Conservation (phyloP, 345 rosid species). For the Psidium guajava region DNA sequence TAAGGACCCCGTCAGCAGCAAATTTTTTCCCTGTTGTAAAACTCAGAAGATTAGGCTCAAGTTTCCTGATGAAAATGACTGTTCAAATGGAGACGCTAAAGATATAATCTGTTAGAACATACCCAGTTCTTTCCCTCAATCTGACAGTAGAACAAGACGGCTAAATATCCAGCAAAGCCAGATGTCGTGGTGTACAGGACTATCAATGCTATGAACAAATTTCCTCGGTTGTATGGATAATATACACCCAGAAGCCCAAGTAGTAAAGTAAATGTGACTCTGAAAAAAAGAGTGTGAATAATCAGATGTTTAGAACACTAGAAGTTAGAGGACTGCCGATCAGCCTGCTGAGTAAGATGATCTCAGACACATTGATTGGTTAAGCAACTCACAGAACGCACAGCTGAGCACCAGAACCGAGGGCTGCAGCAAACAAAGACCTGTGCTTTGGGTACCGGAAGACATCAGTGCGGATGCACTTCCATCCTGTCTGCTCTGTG, state of each 20-base stretch:
- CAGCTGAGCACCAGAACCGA: constrained; percentile 73
- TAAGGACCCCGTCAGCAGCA: constrained; percentile 63
- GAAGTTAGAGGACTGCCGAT: background rate
- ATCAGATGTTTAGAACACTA: background rate
- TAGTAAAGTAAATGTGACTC: constrained; percentile 64
- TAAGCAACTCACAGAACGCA: constrained; percentile 55
- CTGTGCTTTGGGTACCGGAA: constrained; percentile 64
- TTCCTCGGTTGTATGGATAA: constrained; percentile 87
- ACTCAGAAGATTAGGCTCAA: background rate
- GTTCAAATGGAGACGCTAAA: background rate
- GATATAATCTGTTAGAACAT: background rate
- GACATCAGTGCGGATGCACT: constrained; percentile 78
- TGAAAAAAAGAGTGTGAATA: constrained; percentile 9
- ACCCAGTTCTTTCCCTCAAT: constrained; percentile 92
- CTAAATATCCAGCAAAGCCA: constrained; percentile 75
- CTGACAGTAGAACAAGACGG: constrained; percentile 72
- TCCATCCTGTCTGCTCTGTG: constrained; percentile 92
- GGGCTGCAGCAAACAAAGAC: constrained; percentile 68
- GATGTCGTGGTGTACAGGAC: constrained; percentile 73
- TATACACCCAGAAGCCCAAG: constrained; percentile 81
- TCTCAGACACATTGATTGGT: background rate
- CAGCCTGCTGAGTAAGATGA: background rate
- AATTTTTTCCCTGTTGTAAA: constrained; percentile 56
- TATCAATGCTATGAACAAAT: constrained; percentile 72
- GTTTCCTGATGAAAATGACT: background rate